Evolutionary conservation across 352 stramenopile species (phyloP).

Genomic region (Saprolegnia parasitica): DNA sequence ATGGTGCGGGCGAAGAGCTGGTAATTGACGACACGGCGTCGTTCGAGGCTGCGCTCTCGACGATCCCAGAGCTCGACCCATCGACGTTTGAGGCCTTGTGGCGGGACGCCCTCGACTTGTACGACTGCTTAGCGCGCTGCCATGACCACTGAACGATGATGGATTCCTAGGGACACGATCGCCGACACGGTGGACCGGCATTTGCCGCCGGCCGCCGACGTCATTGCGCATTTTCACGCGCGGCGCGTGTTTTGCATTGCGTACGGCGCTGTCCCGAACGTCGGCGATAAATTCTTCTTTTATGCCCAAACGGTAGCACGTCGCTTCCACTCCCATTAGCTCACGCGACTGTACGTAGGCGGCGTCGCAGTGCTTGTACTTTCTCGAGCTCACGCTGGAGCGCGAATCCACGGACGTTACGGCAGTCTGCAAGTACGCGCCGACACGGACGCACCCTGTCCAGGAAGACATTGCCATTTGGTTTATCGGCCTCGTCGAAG

Average conservation of each 20-base stretch:
- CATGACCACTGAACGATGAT: too few species aligned
- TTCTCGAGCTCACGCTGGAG: conserved; percentile 71
- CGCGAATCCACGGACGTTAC: conserved; percentile 54
- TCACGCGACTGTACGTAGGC: conserved; percentile 33
- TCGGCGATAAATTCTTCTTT: conserved; percentile 85
- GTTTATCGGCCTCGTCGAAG: conserved; percentile 83
- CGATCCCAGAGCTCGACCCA: conserved; percentile 13
- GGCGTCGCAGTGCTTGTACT: conserved; percentile 77
- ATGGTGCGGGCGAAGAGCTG: conserved; percentile 25
- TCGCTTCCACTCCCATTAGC: neutral
- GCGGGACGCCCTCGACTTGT: neutral
- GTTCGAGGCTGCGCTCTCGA: conserved; percentile 11
- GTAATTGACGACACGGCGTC: conserved; percentile 34
- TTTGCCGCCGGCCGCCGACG: conserved; percentile 52
- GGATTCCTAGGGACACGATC: conserved; percentile 20
- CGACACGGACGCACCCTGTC: conserved; percentile 40
- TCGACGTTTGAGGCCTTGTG: conserved; percentile 35
- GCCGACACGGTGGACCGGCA: conserved; percentile 20
- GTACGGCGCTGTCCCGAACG: conserved; percentile 54
- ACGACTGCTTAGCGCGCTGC: too few species aligned
- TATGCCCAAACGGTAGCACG: conserved; percentile 70
- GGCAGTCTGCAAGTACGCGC: conserved; percentile 56
- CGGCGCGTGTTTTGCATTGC: conserved; percentile 75
- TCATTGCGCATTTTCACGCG: conserved; percentile 67
- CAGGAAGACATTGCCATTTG: conserved; percentile 76